phyloP scores from a whole-genome alignment of 495 filamentous ascomycete species.

The Aspergillus egyptiacus region DNA sequence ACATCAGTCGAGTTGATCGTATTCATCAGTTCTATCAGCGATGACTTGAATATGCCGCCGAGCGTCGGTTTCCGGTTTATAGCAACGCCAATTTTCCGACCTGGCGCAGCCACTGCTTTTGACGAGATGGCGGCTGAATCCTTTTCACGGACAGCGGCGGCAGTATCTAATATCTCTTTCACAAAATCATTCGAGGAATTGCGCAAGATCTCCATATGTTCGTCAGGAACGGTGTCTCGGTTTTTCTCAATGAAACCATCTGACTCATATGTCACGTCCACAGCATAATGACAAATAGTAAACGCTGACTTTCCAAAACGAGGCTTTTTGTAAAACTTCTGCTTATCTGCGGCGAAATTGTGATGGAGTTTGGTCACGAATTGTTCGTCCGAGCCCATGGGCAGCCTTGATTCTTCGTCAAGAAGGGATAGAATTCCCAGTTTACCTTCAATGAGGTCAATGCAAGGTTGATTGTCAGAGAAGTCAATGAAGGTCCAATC shows the following conservation, averaged over 20 bases:
- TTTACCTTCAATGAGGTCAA: conserved; percentile 96
- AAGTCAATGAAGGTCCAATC: conserved; percentile 99
- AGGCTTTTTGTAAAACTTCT: conserved; percentile 97
- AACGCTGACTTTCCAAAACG: conserved; percentile 96
- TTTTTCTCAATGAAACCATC: conserved; percentile 99
- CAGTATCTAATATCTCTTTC: conserved; percentile 74
- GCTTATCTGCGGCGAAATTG: conserved; percentile 84
- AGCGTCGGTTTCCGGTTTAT: conserved; percentile 95
- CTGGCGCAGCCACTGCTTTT: conserved; percentile 58
- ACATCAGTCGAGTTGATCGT: conserved; percentile 98
- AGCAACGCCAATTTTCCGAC: conserved; percentile 80
- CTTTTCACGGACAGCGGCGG: conserved; percentile 82
- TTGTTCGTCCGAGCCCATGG: conserved; percentile 95
- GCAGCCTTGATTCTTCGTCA: conserved; percentile 92
- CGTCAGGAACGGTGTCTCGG: conserved; percentile 95
- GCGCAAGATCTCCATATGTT: conserved; percentile 89
- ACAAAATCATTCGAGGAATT: conserved; percentile 84
- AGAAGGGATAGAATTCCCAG: conserved; percentile 87
- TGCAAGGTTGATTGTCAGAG: conserved; percentile 99
- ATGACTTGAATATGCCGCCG: conserved; percentile 97
- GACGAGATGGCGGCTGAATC: conserved; percentile 69
- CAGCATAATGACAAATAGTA: conserved; percentile 97
- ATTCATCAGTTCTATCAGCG: conserved; percentile 94
- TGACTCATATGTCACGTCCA: conserved; percentile 99
- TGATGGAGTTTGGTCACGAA: conserved; percentile 97